Conservation (phyloP, 225 moss, liverwort and hornwort species). For the Pseudoscleropodium purum region DNA sequence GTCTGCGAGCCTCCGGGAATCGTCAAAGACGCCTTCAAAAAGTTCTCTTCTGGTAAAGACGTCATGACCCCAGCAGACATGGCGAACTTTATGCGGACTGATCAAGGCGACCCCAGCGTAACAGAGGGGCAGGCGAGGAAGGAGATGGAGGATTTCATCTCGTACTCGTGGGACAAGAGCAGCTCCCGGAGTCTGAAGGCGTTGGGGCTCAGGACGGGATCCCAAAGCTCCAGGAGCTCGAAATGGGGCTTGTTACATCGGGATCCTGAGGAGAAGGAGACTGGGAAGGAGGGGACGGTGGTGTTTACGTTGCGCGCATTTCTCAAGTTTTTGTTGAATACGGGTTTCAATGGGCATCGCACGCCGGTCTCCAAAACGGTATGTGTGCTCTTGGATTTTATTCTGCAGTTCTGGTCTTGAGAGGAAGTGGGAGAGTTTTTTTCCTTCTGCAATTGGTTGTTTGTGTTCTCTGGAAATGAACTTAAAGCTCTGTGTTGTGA, state of each 20-base stretch:
- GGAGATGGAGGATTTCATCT: conserved; percentile 12
- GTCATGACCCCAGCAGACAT: conserved; percentile 25
- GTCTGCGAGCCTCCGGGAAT: conserved; percentile 10
- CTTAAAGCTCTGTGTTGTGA: neutral
- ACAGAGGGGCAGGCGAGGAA: conserved; percentile 15
- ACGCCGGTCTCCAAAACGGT: neutral
- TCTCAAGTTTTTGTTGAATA: conserved; percentile 10
- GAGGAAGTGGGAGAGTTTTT: neutral
- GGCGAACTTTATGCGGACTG: conserved; percentile 13
- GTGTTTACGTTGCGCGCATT: conserved; percentile 7
- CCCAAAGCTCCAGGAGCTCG: neutral
- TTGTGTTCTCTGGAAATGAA: neutral
- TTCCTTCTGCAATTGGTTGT: neutral
- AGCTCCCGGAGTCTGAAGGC: conserved; percentile 6
- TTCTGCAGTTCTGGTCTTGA: neutral
- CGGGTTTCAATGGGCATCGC: conserved; percentile 2
- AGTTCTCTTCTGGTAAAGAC: conserved; percentile 22
- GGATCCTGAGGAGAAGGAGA: neutral
- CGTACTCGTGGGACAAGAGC: neutral
- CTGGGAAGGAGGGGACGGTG: neutral
- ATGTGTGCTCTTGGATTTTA: neutral
- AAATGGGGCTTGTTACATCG: neutral
- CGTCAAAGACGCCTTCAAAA: conserved; percentile 10
- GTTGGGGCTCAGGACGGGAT: conserved; percentile 16
- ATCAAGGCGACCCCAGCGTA: conserved; percentile 17